Base-by-base conservation (phyloP, 2,329 filamentous ascomycete genomes). In the Verticillium dahliae region DNA sequence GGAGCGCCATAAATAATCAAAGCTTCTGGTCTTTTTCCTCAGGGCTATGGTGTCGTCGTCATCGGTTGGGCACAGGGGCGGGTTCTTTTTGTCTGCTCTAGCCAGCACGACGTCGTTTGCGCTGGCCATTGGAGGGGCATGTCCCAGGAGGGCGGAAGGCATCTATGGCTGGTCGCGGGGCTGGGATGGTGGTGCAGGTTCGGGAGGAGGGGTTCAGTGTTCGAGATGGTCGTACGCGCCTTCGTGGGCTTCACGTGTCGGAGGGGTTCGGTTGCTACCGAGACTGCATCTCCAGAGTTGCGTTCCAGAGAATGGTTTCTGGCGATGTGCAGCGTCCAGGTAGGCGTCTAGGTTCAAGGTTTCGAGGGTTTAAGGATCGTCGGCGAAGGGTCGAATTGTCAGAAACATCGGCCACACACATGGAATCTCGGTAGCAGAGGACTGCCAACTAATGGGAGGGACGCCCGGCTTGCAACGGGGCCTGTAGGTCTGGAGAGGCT, bases 1-100 rank as follows among this genome's bases (percentile, higher is more conserved):
- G 64, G 90, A 95, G 68, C 91, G 86, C 76, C 92, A 81, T 54
- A 95, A 79, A 76, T 98, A 98, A 68, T 96, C 90, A 66, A 90
- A 78, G 72, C 88, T 95, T 72, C 89, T 86, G 68, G 81, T 82
- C 66, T 79, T 79, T 64, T 74, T 71, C 66, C 77, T 75, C 34
- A 78, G 74, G 61, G 80, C 75, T 68, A 81, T 73, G 68, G 81
- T 66, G 45, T 72, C 76, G 64, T 82, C 79, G 70, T 83, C 79
- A 70, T 83, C 81, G 55, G 80, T 80, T 18, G 80, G 78, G 68
- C 76, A 81, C 62, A 83, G 70, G 41, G 78, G 69, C 33, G 79
- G 71, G 54, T 67, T 67, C 69, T 61, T 68, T 67, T 71, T 68
- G 66, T 71, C 75, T 56, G 62, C 65, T 58, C 62, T 68, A 18